Percentiles rank a stretch among this genome's conserved stretches.
These are phyloP conservation scores for Trypanosoma cruzi DNA, from an alignment of 208 protist species.

Conservation along the genomic window DNA sequence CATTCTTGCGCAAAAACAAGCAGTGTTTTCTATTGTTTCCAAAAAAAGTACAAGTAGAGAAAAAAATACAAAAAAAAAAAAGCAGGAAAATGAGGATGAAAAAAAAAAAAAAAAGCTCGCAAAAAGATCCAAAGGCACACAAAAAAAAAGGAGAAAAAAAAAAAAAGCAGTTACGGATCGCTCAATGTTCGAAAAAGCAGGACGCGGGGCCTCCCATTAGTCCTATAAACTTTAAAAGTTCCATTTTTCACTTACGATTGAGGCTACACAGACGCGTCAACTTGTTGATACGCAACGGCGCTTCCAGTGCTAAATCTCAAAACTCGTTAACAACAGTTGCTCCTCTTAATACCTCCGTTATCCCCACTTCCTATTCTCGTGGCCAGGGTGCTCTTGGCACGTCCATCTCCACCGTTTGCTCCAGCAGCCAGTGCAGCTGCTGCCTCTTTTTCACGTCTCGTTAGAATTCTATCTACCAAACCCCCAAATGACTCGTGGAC, in stretches of 20 bases:
- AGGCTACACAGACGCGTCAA: background rate
- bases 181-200: background rate
- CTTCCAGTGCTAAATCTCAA: background rate
- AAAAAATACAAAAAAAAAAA: slow-evolving; percentile 24
- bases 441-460: slow-evolving; percentile 14
- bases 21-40: background rate
- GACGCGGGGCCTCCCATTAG: background rate
- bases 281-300: background rate
- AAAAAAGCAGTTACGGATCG: background rate
- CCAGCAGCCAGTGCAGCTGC: background rate
- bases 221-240: background rate
- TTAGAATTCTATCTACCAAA: slow-evolving; percentile 17
- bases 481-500: slow-evolving; percentile 10
- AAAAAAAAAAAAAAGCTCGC: slow-evolving; percentile 24
- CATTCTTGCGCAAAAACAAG: background rate
- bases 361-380: slow-evolving; percentile 3
- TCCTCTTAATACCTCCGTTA: background rate
- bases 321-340: slow-evolving; percentile 4
- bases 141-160: slow-evolving; percentile 18
- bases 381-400: slow-evolving; percentile 1
- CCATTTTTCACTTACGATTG: background rate
- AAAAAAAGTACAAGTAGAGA: slow-evolving; percentile 6
- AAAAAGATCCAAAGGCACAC: too few species aligned
- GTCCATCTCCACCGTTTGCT: background rate
- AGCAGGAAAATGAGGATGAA: too few species aligned